phyloP scores from a whole-genome alignment of 164 flowering plant species.

The Annona squamosa region DNA sequence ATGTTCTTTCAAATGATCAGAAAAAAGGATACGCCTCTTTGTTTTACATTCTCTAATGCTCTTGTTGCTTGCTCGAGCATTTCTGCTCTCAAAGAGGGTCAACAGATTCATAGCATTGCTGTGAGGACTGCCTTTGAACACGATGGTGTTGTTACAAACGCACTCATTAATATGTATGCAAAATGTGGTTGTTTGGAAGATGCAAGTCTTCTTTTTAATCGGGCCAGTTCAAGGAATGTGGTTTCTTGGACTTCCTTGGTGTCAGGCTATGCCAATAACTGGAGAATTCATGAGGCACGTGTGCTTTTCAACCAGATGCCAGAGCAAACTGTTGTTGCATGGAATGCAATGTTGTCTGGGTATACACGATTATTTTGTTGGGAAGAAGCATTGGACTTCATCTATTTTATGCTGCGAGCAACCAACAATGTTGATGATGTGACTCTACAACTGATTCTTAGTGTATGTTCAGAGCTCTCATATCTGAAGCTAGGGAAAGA shows the following conservation, averaged over 20 bases:
- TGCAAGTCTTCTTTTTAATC: slow-evolving; percentile 33
- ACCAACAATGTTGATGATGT: slow-evolving; percentile 28
- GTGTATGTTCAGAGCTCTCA: slow-evolving; percentile 39
- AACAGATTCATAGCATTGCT: slow-evolving; percentile 45
- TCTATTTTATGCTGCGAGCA: slow-evolving; percentile 22
- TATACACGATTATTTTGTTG: slow-evolving; percentile 30
- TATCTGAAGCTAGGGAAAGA: slow-evolving; percentile 50
- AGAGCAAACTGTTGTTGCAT: slow-evolving; percentile 47
- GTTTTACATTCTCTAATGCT: slow-evolving; percentile 43
- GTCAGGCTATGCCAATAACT: slow-evolving; percentile 41
- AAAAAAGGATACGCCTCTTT: slow-evolving; percentile 32
- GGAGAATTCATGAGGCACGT: slow-evolving; percentile 42
- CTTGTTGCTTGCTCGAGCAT: slow-evolving; percentile 48
- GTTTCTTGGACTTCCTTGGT: slow-evolving; percentile 44
- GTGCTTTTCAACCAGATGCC: slow-evolving; percentile 57
- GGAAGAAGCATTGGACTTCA: slow-evolving; percentile 52
- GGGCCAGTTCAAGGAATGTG: slow-evolving; percentile 26
- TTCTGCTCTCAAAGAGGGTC: slow-evolving; percentile 32
- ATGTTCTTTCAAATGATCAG: slow-evolving; percentile 43
- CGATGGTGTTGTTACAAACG: slow-evolving; percentile 35
- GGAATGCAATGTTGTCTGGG: slow-evolving; percentile 67
- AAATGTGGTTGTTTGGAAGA: slow-evolving; percentile 38
- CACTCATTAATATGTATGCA: slow-evolving; percentile 48
- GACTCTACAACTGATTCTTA: slow-evolving; percentile 37
- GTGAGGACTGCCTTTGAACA: slow-evolving; percentile 28